Percentiles rank a stretch among this genome's conserved stretches.
Evolutionary conservation across 352 stramenopile species (phyloP).

Genomic region (Phytophthora uliginosa): DNA sequence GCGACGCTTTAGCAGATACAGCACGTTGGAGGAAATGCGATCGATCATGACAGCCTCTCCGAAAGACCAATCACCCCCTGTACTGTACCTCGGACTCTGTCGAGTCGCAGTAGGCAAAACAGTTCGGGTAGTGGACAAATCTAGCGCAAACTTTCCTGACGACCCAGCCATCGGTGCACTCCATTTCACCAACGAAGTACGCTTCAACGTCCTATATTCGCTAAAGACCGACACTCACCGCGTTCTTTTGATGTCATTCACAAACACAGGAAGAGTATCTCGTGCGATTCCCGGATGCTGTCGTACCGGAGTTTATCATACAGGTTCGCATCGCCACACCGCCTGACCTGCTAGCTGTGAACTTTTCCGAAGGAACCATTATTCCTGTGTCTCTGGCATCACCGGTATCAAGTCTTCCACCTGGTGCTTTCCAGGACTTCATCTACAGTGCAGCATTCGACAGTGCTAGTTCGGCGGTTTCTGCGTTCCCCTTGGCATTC

Average conservation of each 20-base stretch:
- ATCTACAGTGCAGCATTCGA: constrained; percentile 38
- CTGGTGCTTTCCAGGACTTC: constrained; percentile 28
- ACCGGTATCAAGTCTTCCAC: constrained; percentile 5
- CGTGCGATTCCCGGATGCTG: constrained; percentile 62
- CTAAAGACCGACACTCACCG: neutral
- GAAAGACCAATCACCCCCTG: constrained; percentile 4
- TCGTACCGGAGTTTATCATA: constrained; percentile 83
- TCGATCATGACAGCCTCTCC: neutral
- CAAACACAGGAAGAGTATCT: constrained; percentile 71
- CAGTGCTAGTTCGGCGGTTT: constrained; percentile 5
- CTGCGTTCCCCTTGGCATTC: constrained; percentile 27
- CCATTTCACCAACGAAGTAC: constrained; percentile 50
- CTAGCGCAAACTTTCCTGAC: constrained; percentile 28
- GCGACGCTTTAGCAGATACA: constrained; percentile 74
- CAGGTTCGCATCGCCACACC: constrained; percentile 41
- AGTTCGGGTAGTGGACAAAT: constrained; percentile 28
- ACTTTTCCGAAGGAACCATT: constrained; percentile 5
- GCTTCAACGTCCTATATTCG: neutral
- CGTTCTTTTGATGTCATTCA: neutral
- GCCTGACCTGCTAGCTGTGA: neutral
- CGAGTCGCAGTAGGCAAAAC: constrained; percentile 74
- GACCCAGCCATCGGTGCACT: constrained; percentile 52
- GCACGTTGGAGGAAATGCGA: constrained; percentile 62
- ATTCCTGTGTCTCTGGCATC: constrained; percentile 17
- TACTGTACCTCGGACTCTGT: constrained; percentile 73